Evolutionary conservation across 176 grass and related monocot genomes (phyloP).

Genomic region (Metroxylon sagu): DNA sequence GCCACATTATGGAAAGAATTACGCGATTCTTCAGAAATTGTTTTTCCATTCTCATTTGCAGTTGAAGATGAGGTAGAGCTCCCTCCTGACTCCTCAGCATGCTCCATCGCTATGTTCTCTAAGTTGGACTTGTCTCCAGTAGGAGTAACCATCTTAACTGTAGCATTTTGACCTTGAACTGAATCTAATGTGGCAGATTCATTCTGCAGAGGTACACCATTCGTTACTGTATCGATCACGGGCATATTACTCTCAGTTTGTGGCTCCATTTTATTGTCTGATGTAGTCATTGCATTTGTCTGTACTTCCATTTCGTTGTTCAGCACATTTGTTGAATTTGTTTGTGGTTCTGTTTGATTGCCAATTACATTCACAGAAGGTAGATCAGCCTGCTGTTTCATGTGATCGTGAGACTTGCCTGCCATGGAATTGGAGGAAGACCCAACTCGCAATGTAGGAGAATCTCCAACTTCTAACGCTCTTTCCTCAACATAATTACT

Average conservation of each 20-base stretch:
- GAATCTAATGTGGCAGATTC: constrained; percentile 18
- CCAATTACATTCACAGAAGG: constrained; percentile 15
- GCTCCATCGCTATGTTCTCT: background rate
- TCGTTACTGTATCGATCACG: background rate
- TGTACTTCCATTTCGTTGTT: background rate
- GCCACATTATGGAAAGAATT: background rate
- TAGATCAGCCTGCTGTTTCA: constrained; percentile 19
- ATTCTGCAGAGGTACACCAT: constrained; percentile 38
- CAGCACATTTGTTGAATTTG: no score
- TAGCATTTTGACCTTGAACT: constrained; percentile 18
- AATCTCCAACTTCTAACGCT: background rate
- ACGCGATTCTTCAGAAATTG: no score
- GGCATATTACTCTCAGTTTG: constrained; percentile 15
- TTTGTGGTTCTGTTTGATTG: no score
- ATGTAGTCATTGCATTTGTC: background rate
- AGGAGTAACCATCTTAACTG: background rate
- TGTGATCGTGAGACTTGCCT: background rate
- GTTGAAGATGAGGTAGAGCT: constrained; percentile 4
- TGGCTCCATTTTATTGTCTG: background rate
- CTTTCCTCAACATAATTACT: background rate
- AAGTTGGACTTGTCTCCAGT: background rate
- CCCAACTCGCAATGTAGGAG: background rate
- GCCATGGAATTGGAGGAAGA: background rate
- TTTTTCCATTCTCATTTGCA: background rate
- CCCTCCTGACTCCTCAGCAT: background rate